A percentile compares a stretch with the other conserved stretches of the same genome.
Evolutionary conservation across 2,329 filamentous ascomycete genomes (phyloP).

Genomic region (Colletotrichum chrysophilum): DNA sequence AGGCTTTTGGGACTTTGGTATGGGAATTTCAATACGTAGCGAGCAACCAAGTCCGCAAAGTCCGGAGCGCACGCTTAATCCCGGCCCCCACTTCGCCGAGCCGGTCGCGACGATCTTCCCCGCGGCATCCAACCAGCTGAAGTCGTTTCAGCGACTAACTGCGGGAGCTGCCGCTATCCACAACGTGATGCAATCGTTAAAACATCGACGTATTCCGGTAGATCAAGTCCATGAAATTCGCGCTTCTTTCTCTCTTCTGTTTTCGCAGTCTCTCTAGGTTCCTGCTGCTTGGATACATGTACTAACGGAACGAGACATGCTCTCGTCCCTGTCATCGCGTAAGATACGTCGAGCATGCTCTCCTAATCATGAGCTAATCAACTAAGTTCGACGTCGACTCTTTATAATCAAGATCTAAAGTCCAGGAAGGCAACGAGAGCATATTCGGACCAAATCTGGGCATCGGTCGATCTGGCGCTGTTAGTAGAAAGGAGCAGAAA

Average conservation of each 20-base stretch:
- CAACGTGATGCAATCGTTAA: neutral
- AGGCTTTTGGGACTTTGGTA: neutral
- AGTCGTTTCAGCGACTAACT: neutral
- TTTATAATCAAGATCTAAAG: too few species aligned
- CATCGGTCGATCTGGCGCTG: too few species aligned
- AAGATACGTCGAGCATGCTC: too few species aligned
- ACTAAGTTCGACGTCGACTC: rapidly evolving
- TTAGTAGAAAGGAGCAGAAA: neutral
- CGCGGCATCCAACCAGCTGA: neutral
- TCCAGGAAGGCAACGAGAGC: too few species aligned
- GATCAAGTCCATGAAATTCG: neutral
- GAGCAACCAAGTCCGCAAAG: neutral
- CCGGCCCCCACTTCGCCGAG: neutral
- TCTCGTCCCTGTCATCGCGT: too few species aligned
- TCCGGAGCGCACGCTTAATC: neutral
- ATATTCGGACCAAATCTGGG: too few species aligned
- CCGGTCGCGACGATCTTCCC: neutral
- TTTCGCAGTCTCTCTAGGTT: too few species aligned
- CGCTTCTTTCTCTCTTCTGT: too few species aligned
- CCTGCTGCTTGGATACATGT: too few species aligned
- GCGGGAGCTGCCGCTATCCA: neutral
- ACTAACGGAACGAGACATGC: too few species aligned
- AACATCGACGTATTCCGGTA: rapidly evolving
- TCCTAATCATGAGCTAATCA: rapidly evolving
- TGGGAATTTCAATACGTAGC: neutral